A percentile compares a stretch with the other conserved stretches of the same genome.
Evolutionary conservation across 805 yeast genomes (phyloP).

Genomic region (Starmerella vaccinii): DNA sequence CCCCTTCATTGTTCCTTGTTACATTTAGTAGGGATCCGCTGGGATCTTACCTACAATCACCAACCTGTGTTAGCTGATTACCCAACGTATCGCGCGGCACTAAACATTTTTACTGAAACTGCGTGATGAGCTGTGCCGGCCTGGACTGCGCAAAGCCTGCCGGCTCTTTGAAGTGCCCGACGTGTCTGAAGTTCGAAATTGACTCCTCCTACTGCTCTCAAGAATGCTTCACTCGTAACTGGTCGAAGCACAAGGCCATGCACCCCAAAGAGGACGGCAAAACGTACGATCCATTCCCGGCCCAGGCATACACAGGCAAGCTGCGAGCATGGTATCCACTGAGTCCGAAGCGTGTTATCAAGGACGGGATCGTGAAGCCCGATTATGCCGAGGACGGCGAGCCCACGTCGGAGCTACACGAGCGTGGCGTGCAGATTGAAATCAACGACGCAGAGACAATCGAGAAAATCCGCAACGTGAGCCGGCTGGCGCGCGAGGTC

Average conservation of each 20-base stretch:
- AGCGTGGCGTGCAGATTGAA: conserved; percentile 46
- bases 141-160: conserved; percentile 80
- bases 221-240: conserved; percentile 59
- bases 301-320: conserved; percentile 60
- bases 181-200: conserved; percentile 67
- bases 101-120: background rate
- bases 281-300: conserved; percentile 81
- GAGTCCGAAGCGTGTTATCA: conserved; percentile 58
- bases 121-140: conserved; percentile 47
- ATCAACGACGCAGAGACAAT: conserved; percentile 58
- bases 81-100: background rate
- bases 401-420: conserved; percentile 66
- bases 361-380: conserved; percentile 60
- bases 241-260: conserved; percentile 53
- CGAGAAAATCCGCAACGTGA: conserved; percentile 64
- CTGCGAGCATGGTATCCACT: conserved; percentile 76
- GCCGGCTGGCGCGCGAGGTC: conserved; percentile 72
- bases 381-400: conserved; percentile 76
- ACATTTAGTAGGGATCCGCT: background rate
- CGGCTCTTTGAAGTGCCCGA: conserved; percentile 76
- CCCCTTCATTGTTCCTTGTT: background rate
- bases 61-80: background rate
- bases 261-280: conserved; percentile 44
- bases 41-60: no score
- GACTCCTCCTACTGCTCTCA: conserved; percentile 69